phyloP scores from a whole-genome alignment of 2,329 filamentous ascomycete genomes.

The Fusarium sp. region DNA sequence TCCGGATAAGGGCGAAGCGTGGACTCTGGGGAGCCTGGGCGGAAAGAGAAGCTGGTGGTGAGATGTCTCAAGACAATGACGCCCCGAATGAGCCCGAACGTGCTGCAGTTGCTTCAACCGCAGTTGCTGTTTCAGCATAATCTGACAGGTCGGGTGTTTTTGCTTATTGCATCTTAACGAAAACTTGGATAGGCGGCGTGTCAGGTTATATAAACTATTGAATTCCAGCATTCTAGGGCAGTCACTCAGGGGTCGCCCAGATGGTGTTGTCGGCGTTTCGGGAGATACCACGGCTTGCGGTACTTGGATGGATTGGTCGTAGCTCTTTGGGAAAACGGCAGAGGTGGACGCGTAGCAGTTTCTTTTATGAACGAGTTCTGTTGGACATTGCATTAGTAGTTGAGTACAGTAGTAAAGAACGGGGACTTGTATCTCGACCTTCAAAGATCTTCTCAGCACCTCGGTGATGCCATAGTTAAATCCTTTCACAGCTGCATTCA shows the following conservation, averaged over 20 bases:
- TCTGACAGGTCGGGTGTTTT: slow-evolving; percentile 10
- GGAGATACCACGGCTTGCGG: slow-evolving; percentile 52
- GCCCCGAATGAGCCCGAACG: slow-evolving; percentile 51
- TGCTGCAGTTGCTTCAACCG: slow-evolving; percentile 44
- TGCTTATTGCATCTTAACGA: slow-evolving; percentile 38
- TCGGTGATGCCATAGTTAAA: background rate
- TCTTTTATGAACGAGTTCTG: slow-evolving; percentile 28
- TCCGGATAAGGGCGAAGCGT: slow-evolving; percentile 88
- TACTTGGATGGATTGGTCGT: slow-evolving; percentile 35
- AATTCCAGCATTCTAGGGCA: slow-evolving; percentile 48
- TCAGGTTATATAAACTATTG: slow-evolving; percentile 49
- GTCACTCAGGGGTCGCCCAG: slow-evolving; percentile 43
- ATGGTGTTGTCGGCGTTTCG: slow-evolving; percentile 52
- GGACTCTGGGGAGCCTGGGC: slow-evolving; percentile 99
- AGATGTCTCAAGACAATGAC: slow-evolving; percentile 62
- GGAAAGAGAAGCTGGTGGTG: slow-evolving; percentile 75
- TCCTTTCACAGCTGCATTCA: background rate
- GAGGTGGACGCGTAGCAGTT: slow-evolving; percentile 19
- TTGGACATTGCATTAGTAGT: slow-evolving; percentile 21
- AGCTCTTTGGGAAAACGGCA: slow-evolving; percentile 40
- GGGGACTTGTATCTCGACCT: background rate
- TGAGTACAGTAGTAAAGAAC: slow-evolving; percentile 19
- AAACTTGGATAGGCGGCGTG: slow-evolving; percentile 38
- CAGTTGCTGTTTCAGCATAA: slow-evolving; percentile 53
- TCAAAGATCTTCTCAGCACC: background rate